Percentiles rank a stretch among this genome's conserved stretches.
Conservation (phyloP, 2,329 filamentous ascomycete species). For the Lecanicillium sp. region DNA sequence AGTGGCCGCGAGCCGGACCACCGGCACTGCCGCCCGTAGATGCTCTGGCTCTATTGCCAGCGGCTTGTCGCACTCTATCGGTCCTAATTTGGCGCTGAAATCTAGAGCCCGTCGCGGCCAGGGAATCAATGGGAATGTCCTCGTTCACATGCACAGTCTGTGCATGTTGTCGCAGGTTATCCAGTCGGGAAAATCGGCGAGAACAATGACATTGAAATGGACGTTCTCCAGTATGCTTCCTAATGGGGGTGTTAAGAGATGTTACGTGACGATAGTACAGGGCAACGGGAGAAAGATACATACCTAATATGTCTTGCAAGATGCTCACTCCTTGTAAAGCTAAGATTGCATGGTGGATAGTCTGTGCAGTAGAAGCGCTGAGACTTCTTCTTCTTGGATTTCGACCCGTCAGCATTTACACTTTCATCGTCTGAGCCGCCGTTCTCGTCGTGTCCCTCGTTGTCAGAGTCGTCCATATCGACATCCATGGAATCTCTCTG, state of each 20-base stretch:
- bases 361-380: constrained; percentile 95
- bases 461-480: constrained; percentile 70
- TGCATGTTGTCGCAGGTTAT: constrained; percentile 93
- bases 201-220: constrained; percentile 96
- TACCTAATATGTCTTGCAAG: constrained; percentile 88
- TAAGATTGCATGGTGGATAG: constrained; percentile 86
- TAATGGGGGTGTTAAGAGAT: constrained; percentile 23
- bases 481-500: constrained; percentile 55
- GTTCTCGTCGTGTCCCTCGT: constrained; percentile 45
- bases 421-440: constrained; percentile 57
- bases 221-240: constrained; percentile 94
- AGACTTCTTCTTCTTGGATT: constrained; percentile 92
- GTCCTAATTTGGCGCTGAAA: constrained; percentile 90
- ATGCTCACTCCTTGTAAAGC: constrained; percentile 94
- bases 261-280: not conserved
- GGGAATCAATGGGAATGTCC: constrained; percentile 86
- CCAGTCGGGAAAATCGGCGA: constrained; percentile 82
- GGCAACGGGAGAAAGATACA: constrained; percentile 1
- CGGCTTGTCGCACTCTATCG: constrained; percentile 64
- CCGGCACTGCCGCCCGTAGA: constrained; percentile 68
- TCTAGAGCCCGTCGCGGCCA: constrained; percentile 84
- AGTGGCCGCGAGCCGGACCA: constrained; percentile 68
- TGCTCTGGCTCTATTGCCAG: constrained; percentile 63
- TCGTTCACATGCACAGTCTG: constrained; percentile 97
- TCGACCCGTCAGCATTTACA: constrained; percentile 53